Conservation (phyloP, 75 land plant species). For the Picea glauca region DNA sequence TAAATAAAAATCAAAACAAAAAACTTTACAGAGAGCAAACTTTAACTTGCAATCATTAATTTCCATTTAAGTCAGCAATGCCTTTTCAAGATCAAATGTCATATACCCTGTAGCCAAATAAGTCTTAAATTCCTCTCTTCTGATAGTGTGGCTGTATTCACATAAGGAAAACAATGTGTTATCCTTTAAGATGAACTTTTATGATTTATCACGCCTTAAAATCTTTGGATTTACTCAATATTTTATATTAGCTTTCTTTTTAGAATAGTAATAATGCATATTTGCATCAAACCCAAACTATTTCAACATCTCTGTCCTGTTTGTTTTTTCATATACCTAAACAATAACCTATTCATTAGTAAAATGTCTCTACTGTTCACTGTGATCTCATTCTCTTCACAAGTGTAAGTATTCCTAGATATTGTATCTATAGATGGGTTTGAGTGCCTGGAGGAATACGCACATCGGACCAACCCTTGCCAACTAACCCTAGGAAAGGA, state of each 20-base stretch:
- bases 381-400: too few relatives aligned
- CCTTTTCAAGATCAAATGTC: background rate
- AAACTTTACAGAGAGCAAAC: background rate
- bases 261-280: background rate
- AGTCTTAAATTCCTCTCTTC: conserved; percentile 4
- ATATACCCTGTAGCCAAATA: background rate
- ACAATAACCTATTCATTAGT: too few relatives aligned
- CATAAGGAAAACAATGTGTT: background rate
- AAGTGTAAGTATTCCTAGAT: too few relatives aligned
- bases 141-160: background rate
- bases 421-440: too few relatives aligned
- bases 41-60: background rate
- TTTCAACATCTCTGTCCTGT: background rate
- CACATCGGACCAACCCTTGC: too few relatives aligned
- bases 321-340: background rate
- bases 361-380: too few relatives aligned
- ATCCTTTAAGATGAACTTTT: background rate
- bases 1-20: too few relatives aligned
- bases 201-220: too few relatives aligned
- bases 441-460: too few relatives aligned
- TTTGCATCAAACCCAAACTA: background rate
- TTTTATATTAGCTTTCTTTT: background rate
- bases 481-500: too few relatives aligned
- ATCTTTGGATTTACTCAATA: background rate
- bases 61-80: background rate